phyloP scores from a whole-genome alignment of 352 stramenopile species.

The Thalassiosira livingstoniorum region DNA sequence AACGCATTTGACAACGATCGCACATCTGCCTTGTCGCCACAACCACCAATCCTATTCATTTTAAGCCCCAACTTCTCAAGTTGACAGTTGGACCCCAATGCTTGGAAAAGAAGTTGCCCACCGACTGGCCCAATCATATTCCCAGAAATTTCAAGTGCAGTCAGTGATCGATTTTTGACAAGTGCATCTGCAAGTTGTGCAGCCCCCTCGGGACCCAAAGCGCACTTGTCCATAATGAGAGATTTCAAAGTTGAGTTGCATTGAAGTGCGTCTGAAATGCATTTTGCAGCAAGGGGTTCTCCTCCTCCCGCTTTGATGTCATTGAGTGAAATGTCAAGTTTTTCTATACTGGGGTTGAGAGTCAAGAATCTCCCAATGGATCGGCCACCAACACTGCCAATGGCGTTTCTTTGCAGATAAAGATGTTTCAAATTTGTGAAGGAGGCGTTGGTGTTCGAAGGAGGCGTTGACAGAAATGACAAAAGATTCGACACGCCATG shows the following conservation, averaged over 20 bases:
- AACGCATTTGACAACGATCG: constrained; percentile 23
- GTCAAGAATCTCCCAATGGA: constrained; percentile 25
- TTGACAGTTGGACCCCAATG: constrained; percentile 15
- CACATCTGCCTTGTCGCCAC: constrained; percentile 31
- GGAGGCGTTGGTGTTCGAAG: no score
- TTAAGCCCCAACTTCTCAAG: constrained; percentile 20
- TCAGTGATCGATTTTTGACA: constrained; percentile 12
- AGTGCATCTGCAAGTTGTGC: constrained; percentile 22
- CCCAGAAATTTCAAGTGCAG: constrained; percentile 20
- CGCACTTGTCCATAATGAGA: constrained; percentile 43
- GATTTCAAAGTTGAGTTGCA: constrained; percentile 13
- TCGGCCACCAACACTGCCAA: constrained; percentile 18
- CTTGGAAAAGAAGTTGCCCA: constrained; percentile 21
- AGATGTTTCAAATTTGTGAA: constrained; percentile 7
- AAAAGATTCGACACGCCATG: constrained; percentile 14
- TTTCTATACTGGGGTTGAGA: constrained; percentile 1
- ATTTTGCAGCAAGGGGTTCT: constrained; percentile 16
- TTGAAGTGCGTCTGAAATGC: constrained; percentile 25
- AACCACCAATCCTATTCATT: constrained; percentile 49
- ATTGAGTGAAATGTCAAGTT: constrained; percentile 35
- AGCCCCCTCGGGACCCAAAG: constrained; percentile 30
- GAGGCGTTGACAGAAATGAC: constrained; percentile 9
- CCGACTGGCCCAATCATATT: constrained; percentile 48
- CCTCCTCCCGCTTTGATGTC: constrained; percentile 43
- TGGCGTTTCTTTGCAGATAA: constrained; percentile 34